Conservation (phyloP, 2,329 filamentous ascomycete species). For the Cercospora nicotianae region DNA sequence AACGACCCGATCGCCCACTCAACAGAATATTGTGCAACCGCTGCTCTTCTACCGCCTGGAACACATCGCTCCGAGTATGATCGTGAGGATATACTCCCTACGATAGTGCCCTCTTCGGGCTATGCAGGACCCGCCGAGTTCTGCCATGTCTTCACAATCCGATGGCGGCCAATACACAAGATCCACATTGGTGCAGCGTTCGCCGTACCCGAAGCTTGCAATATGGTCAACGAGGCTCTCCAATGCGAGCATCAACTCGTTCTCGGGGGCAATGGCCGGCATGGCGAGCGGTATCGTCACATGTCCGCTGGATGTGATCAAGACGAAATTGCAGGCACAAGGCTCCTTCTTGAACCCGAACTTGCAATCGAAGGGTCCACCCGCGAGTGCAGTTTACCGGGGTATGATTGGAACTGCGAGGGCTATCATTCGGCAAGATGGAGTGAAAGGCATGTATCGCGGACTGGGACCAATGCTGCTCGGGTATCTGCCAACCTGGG, state of each 20-base stretch:
- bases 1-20: background rate
- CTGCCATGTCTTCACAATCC: constrained; percentile 35
- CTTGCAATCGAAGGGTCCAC: constrained; percentile 28
- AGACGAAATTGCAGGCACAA: constrained; percentile 95
- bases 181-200: constrained; percentile 26
- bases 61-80: constrained; percentile 32
- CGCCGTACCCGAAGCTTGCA: constrained; percentile 40
- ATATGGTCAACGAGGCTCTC: constrained; percentile 51
- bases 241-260: constrained; percentile 67
- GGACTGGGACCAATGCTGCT: constrained; percentile 91
- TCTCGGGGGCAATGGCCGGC: constrained; percentile 84
- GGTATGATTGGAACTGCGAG: constrained; percentile 83
- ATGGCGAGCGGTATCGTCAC: constrained; percentile 93
- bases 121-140: constrained; percentile 36
- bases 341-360: constrained; percentile 67
- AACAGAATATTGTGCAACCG: background rate
- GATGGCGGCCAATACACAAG: constrained; percentile 26
- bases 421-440: constrained; percentile 85
- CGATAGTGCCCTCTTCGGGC: constrained; percentile 34
- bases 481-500: constrained; percentile 96
- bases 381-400: constrained; percentile 66
- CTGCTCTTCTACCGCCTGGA: constrained; percentile 7
- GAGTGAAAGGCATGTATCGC: constrained; percentile 85
- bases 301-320: constrained; percentile 97
- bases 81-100: constrained; percentile 19